Base-by-base conservation (phyloP, 169 alveolate genomes). In the Eimeria acervulina region DNA sequence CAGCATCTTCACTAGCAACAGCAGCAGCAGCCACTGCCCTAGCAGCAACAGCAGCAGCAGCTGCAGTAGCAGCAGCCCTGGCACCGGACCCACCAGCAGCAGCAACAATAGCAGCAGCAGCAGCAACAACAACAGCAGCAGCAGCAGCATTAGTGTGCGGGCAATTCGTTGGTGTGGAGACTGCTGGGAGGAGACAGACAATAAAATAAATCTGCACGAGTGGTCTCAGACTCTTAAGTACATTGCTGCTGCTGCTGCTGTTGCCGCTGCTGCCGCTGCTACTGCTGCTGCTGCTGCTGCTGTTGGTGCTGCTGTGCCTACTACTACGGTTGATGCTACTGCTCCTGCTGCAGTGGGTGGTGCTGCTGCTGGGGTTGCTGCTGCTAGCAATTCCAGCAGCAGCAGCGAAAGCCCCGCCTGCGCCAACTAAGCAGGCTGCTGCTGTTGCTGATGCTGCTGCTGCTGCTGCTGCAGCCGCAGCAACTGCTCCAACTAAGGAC, bases 21-120 rank as follows among this genome's bases (percentile, higher is more conserved):
- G 84, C 84, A 72, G 47, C 84, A 72, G 19, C 84, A 72, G 84
- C 84, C 6, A 40, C 84, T 12, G 84, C 84, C 21, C 26, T 13
- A 36, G 84, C 84, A 19, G 51, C 84, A 1, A 23, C 84, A 72
- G 84, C 55, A 47, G 55, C 55, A 47, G 55, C 55, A 47, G 55
- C 55, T 7, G 12, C 55, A 47, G 55, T 12, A 47, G 55, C 55
- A 47, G 12, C 55, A 47, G 55, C 55, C 5, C 19, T 12, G 12
- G 55, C 55, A 47, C 5, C 55, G 12, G 84, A 26, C 26, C 47
- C 84, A 23, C 7, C 51, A 28, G 42, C 51, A 72, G 26, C 51
- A 28, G 84, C 42, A 72, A 23, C 84, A 72, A 44, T 44, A 72
- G 84, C 84, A 6, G 84, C 84, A 2, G 84, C 84, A 2, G 52